A percentile compares a stretch with the other conserved stretches of the same genome.
These are phyloP conservation scores for Pholiota microspora DNA, from an alignment of 768 basidiomycete species.

Conservation along the genomic window DNA sequence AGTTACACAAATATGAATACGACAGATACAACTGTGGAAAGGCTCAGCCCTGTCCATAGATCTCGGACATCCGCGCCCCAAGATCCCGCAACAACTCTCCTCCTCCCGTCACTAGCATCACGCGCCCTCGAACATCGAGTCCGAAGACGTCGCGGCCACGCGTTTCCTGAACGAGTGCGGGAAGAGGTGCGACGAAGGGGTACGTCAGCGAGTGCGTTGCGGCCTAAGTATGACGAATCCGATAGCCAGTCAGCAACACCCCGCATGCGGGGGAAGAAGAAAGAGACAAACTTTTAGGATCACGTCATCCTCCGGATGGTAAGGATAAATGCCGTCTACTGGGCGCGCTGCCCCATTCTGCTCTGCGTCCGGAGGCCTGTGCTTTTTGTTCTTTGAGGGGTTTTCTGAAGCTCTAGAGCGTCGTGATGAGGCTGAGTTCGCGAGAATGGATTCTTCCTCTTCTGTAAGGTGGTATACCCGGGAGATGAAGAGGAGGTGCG, in stretches of 20 bases:
- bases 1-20: neutral
- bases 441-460: slow-evolving; percentile 60
- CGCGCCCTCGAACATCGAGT: slow-evolving; percentile 64
- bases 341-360: slow-evolving; percentile 23
- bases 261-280: neutral
- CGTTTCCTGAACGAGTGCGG: slow-evolving; percentile 35
- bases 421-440: slow-evolving; percentile 36
- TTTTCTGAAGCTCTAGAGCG: slow-evolving; percentile 13
- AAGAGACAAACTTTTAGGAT: slow-evolving; percentile 55
- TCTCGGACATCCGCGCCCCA: slow-evolving; percentile 20
- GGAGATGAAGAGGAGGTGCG: slow-evolving; percentile 74
- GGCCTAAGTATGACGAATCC: slow-evolving; percentile 37
- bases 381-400: slow-evolving; percentile 40
- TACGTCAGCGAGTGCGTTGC: slow-evolving; percentile 51
- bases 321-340: slow-evolving; percentile 60
- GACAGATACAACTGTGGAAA: neutral
- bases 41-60: slow-evolving; percentile 19
- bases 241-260: neutral
- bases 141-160: slow-evolving; percentile 70
- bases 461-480: slow-evolving; percentile 73
- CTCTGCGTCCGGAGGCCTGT: slow-evolving; percentile 19
- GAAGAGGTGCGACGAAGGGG: slow-evolving; percentile 48
- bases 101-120: slow-evolving; percentile 54
- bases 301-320: slow-evolving; percentile 85
- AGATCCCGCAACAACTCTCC: slow-evolving; percentile 23